These are phyloP conservation scores for Neopestalotiopsis clavispora DNA, from an alignment of 2,329 filamentous ascomycete species.

Conservation along the genomic window DNA sequence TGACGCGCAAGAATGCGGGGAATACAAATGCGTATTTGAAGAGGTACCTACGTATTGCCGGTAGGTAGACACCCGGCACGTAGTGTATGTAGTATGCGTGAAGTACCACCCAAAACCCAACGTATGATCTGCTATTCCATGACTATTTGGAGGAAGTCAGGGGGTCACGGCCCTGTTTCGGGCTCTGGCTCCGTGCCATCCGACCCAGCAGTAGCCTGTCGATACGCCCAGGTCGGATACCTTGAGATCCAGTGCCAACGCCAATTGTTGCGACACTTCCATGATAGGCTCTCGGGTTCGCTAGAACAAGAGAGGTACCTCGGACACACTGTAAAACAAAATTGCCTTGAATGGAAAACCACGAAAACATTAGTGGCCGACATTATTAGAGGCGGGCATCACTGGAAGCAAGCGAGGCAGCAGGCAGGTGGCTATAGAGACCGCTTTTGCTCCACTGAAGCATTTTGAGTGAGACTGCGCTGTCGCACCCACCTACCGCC, in stretches of 20 bases:
- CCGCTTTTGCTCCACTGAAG: background rate
- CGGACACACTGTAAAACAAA: background rate
- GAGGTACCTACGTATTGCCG: background rate
- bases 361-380: background rate
- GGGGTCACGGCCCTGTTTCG: background rate
- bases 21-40: background rate
- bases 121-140: background rate
- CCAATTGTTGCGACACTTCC: background rate
- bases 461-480: background rate
- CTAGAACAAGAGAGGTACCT: too few species aligned
- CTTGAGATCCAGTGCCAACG: background rate
- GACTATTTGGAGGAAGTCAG: background rate
- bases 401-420: background rate
- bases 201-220: background rate
- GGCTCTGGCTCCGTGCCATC: background rate
- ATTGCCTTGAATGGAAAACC: background rate
- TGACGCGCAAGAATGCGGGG: conserved; percentile 1
- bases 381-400: background rate
- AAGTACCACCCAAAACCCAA: too few species aligned
- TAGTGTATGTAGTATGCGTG: too few species aligned
- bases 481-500: background rate
- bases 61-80: too few species aligned
- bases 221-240: background rate
- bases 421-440: background rate
- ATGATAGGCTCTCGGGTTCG: too few species aligned